phyloP scores from a whole-genome alignment of 2,329 filamentous ascomycete species.

The Ascocoryne sarcoides region DNA sequence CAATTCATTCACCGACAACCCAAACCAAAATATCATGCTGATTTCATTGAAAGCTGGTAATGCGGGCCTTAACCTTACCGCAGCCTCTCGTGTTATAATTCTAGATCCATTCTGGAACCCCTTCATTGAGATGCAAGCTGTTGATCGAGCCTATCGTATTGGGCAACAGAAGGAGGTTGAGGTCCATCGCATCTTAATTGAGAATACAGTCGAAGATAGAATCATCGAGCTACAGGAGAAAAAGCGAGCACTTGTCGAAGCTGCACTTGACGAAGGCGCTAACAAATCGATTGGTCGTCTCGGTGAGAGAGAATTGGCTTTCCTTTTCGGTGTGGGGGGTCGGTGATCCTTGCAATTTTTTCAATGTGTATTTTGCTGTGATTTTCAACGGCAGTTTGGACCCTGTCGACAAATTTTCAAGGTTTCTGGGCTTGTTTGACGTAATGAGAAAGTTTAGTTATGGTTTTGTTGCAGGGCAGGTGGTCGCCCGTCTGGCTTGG shows the following conservation, averaged over 20 bases:
- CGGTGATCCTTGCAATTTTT: no score
- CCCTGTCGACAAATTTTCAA: no score
- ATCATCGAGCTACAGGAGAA: slow-evolving; percentile 71
- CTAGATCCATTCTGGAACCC: slow-evolving; percentile 95
- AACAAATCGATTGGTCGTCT: slow-evolving; percentile 59
- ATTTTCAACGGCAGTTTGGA: no score
- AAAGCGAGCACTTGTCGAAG: slow-evolving; percentile 69
- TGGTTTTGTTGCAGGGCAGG: no score
- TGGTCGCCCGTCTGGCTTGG: no score
- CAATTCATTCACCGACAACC: slow-evolving; percentile 52
- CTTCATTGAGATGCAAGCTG: slow-evolving; percentile 84
- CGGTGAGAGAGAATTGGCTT: slow-evolving; percentile 20
- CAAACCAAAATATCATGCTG: slow-evolving; percentile 59
- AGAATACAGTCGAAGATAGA: slow-evolving; percentile 77
- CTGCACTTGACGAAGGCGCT: slow-evolving; percentile 70
- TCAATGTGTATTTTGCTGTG: no score
- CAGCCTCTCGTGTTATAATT: slow-evolving; percentile 78
- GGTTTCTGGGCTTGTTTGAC: no score
- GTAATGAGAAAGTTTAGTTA: no score
- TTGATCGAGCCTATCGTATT: slow-evolving; percentile 83
- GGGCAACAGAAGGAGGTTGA: slow-evolving; percentile 67
- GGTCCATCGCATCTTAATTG: slow-evolving; percentile 71
- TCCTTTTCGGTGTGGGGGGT: slow-evolving; percentile 21
- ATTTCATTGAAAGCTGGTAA: slow-evolving; percentile 76
- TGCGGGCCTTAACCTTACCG: slow-evolving; percentile 76